Evolutionary conservation across 208 protist species (phyloP), one percentile per base, ranked within the genome.

Genomic region (Leishmania amazonensis): DNA sequence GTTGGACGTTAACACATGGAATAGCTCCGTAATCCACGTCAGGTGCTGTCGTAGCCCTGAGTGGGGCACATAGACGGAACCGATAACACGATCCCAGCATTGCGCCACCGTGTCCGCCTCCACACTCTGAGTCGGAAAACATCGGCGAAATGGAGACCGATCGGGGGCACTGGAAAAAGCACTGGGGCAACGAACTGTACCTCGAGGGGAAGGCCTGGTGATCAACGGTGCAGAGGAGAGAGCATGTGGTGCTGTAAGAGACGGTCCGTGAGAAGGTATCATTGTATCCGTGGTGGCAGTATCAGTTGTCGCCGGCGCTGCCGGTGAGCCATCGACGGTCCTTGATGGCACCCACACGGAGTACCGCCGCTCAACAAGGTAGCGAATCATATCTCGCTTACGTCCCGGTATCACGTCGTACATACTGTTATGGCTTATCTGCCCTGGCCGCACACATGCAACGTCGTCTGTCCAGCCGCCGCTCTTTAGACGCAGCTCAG

Each of bases 371-470:
- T 89, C 83, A 24, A 89, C 40, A 72, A 91, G 79, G 70, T 83
- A 87, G 49, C 75, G 38, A 35, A 94, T 91, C 64, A 89, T 85
- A 17, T 95, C 90, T 3, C 84, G 84, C 81, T 96, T 96, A 8
- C 85, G 85, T 17, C 84, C 76, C 13, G 89, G 87, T 57, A 92
- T 85, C 51, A 47, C 78, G 51, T 81, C 81, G 49, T 75, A 65
- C 13, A 76, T 4, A 35, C 57, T 45, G 13, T 62, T 35, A 60
- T 62, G n/a, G n/a, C n/a, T 60, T 35, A 28, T 28, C n/a, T 60
- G 28, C 49, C 51, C n/a, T 51, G 24, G 31, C 51, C 51, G 45
- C 72, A 2, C 72, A 76, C 72, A 45, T 17, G 49, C 31, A 28
- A 40, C 31, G 35, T 62, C 49, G 7, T 40, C 28, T 21, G 24